Base-by-base conservation (phyloP, 805 yeast species). In the Candida hispaniensis region DNA sequence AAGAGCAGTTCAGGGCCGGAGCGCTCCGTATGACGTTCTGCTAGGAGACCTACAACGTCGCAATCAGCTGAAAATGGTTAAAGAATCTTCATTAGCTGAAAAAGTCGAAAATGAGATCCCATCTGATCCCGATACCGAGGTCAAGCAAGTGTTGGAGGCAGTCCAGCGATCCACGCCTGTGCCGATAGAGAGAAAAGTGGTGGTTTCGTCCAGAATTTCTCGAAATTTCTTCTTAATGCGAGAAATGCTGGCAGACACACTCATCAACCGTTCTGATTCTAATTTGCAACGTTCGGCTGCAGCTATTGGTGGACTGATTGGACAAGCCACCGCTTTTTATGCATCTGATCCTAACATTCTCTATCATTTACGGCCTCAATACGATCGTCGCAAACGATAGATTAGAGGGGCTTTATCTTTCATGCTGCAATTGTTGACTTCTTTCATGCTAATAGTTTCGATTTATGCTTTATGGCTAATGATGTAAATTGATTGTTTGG, bases 1-100 rank as follows among this genome's bases (percentile, higher is more conserved):
- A 50, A 71, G 98, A 47, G 86, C 94, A 1, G 98, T 91, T 13
- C 75, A 73, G 11, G 98, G 98, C 7, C 69, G 98, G 48, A 75
- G 93, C 20, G 86, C 91, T 6, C 85, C 95, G 1, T 91, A 85
- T 58, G 98, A 91, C 55, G 75, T 73, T 17, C 62, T 91, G 35
- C 63, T 91, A 39, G 83, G 86, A 13, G 86, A 83, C 11, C 86
- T 88, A 52, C 98, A 91, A 60, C 75, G 85, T 48, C 73, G 82
- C 48, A 88, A 88, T 53, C 96, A 91, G 56, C 88, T 93, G 21
- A 85, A 82, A 53, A 64, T 79, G 41, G 93, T 86, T 2, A 41
- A 57, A 27, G 44, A 57, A 24, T 49, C 66, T 47, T 45, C 68
- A 51, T 56, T 44, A 12, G 54, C 59, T 26, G 58, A 60, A 30